These are phyloP conservation scores for Geotrichum restrictum DNA, from an alignment of 1,139 yeast genomes.

Conservation along the genomic window DNA sequence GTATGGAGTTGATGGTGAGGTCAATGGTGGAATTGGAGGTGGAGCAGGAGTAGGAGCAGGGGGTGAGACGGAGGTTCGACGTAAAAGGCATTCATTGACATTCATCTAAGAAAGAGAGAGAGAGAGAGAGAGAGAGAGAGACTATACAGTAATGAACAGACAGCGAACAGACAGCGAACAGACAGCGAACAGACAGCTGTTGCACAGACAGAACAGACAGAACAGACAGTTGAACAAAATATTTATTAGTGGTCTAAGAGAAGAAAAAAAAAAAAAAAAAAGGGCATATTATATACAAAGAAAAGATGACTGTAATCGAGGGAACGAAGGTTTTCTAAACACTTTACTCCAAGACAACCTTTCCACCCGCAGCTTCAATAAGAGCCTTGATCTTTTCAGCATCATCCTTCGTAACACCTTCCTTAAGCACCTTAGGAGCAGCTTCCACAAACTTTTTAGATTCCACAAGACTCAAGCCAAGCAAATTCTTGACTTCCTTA, in stretches of 20 bases:
- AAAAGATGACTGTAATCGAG: too few species aligned
- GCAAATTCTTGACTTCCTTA: conserved; percentile 88
- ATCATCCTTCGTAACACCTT: conserved; percentile 80
- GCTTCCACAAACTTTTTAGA: conserved; percentile 96
- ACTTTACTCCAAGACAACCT: conserved; percentile 81
- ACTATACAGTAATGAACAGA: too few species aligned
- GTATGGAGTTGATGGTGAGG: neutral
- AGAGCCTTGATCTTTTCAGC: conserved; percentile 90
- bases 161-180: too few species aligned
- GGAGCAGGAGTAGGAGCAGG: neutral
- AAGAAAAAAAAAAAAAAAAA: neutral
- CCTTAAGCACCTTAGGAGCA: conserved; percentile 91
- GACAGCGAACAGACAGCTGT: too few species aligned
- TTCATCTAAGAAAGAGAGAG: too few species aligned
- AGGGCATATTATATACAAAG: too few species aligned
- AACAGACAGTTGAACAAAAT: neutral
- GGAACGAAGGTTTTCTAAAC: too few species aligned
- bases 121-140: too few species aligned
- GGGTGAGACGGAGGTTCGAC: neutral
- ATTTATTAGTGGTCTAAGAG: neutral
- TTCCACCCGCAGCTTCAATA: conserved; percentile 93
- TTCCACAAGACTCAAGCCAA: conserved; percentile 91
- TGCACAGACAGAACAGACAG: neutral
- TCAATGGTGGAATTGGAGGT: neutral
- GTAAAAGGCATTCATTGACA: conserved; percentile 16